Evolutionary conservation across 352 stramenopile species (phyloP), one percentile per base, ranked within the genome.

Genomic region (Phytopythium ostracodes): DNA sequence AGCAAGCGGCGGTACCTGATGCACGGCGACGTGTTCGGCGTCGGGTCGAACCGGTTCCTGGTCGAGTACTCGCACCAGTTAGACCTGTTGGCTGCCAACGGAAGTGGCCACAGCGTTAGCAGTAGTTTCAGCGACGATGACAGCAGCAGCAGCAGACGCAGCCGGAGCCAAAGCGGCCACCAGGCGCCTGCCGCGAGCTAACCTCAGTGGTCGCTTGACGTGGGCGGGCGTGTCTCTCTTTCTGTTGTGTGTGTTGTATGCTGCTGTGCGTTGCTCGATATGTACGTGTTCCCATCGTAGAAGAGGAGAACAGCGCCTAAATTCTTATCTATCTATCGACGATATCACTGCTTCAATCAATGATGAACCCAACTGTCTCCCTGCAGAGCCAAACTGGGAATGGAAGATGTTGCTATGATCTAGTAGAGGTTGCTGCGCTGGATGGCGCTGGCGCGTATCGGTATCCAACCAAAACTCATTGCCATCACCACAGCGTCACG

Each of bases 11-110:
- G 75, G 27, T 93, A 86, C 54, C 64, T 95, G 31, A 57, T 88
- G 40, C 84, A 95, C 50, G 79, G 81, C 24, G 86, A 95, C 62
- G 74, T 93, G 24, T 95, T 95, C 68, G 84, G 86, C 18, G 77
- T 95, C 55, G 86, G 84, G n/a, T 81, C 79, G 22, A 95, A 91
- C 49, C 81, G 84, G 17, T 95, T 95, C 58, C 79, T 91, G 38
- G 79, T 93, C 29, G 83, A 95, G 67, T 91, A 93, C 64, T 76
- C 81, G 46, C 79, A 89, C 52, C 77, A 91, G 63, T 59, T 92
- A 46, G 72, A 67, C 62, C 65, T 75, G 47, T 65, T 73, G 38
- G 36, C 54, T 24, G 38, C 54, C 54, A 49, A 24, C 54, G 38
- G 54, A 50, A 50, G 54, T 38, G 54, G 54, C 54, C 35, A 49